phyloP scores from a whole-genome alignment of 805 yeast species.

The Jamesozyma spencerorum region DNA sequence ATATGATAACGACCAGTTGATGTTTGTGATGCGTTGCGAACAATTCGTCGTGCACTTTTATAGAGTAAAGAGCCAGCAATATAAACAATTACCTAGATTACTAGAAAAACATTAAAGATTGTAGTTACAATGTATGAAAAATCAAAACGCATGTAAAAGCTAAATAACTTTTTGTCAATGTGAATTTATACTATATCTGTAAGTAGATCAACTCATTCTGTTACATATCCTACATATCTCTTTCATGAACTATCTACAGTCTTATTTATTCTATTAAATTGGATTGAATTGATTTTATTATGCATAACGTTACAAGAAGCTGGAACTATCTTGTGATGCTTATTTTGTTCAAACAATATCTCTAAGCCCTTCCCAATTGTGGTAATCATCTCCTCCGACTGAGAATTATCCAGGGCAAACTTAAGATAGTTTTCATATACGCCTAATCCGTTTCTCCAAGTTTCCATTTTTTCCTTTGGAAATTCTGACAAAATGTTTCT shows the following conservation, averaged over 20 bases:
- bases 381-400: conserved; percentile 25
- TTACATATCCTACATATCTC: too few species aligned
- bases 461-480: conserved; percentile 36
- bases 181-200: too few species aligned
- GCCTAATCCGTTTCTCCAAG: conserved; percentile 52
- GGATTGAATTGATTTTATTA: conserved; percentile 29
- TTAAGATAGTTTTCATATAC: conserved; percentile 45
- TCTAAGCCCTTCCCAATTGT: conserved; percentile 41
- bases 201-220: too few species aligned
- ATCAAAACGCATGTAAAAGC: too few species aligned
- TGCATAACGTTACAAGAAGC: conserved; percentile 49
- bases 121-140: too few species aligned
- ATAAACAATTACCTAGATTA: too few species aligned
- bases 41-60: too few species aligned
- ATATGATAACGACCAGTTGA: too few species aligned
- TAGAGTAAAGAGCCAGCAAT: too few species aligned
- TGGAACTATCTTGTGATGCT: conserved; percentile 25
- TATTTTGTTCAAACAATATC: conserved; percentile 30
- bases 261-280: conserved; percentile 2
- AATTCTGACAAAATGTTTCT: conserved; percentile 33
- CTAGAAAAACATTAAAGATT: too few species aligned
- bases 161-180: too few species aligned
- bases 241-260: background rate
- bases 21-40: too few species aligned
- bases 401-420: conserved; percentile 20